A percentile compares a stretch with the other conserved stretches of the same genome.
Conservation (phyloP, 2,329 filamentous ascomycete genomes). For the Metarhizium humberi region DNA sequence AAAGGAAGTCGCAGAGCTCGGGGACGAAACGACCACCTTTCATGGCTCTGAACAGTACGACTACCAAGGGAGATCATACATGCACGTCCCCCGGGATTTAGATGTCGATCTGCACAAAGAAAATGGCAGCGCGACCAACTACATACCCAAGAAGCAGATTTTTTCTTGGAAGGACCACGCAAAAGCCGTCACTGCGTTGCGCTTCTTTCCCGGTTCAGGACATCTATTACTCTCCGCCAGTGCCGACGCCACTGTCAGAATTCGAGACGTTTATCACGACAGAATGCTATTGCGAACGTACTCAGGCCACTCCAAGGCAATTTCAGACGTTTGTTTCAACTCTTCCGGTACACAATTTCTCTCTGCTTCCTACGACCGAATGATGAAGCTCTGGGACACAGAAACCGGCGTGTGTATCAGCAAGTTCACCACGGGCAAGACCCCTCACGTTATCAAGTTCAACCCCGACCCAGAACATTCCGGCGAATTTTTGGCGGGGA, state of each 20-base stretch:
- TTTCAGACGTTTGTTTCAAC: constrained; percentile 87
- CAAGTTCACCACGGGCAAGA: constrained; percentile 89
- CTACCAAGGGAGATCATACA: constrained; percentile 92
- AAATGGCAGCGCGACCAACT: constrained; percentile 72
- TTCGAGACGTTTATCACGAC: constrained; percentile 91
- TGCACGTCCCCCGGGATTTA: constrained; percentile 91
- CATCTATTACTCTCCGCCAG: constrained; percentile 85
- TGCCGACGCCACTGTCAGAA: constrained; percentile 82
- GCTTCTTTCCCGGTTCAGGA: constrained; percentile 81
- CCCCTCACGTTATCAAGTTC: constrained; percentile 89
- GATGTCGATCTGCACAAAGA: constrained; percentile 81
- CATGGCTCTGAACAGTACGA: constrained; percentile 77
- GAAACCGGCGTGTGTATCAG: constrained; percentile 84
- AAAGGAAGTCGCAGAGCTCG: constrained; percentile 49
- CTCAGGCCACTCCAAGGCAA: constrained; percentile 78
- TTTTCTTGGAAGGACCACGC: constrained; percentile 80
- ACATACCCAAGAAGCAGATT: constrained; percentile 86
- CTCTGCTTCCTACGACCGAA: constrained; percentile 84
- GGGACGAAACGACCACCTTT: constrained; percentile 77
- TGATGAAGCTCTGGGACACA: constrained; percentile 97
- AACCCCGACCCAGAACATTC: constrained; percentile 69
- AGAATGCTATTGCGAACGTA: constrained; percentile 86
- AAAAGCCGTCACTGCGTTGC: constrained; percentile 79
- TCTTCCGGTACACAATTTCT: constrained; percentile 75
- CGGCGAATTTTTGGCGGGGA: constrained; percentile 89